Base-by-base conservation (phyloP, 2,329 filamentous ascomycete genomes). In the Fusarium nurragi region DNA sequence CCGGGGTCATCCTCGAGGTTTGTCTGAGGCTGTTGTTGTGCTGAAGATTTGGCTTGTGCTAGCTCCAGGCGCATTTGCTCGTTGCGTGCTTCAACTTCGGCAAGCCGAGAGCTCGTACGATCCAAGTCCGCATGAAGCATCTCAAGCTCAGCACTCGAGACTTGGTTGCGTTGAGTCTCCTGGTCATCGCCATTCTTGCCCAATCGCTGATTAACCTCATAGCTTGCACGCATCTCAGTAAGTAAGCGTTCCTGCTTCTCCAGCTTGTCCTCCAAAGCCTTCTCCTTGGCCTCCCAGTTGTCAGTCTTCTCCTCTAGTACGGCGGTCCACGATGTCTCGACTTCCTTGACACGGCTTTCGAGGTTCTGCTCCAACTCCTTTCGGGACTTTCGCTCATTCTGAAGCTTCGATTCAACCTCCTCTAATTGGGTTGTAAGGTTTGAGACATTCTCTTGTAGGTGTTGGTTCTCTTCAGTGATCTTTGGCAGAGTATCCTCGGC, bases 251-350 rank as follows among this genome's bases (percentile, higher is more conserved):
- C 95, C 75, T 99, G 94, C 70, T 90, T 96, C 76, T 97, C 94
- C 4, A 97, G 84, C 79, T 97, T 98, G 71, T 98, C 94, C 73
- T 97, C 93, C 59, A 97, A 79, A 25, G 87, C 88, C 79, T 91
- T 92, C 80, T 99, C 95, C 75, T 97, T 97, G 10, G 94, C 89
- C 51, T 91, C 89, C 95, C 95, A 99, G 74, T 99, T 99, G 76
- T 94, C 93, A 71, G 92, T 90, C 79, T 97, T 97, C 82, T 99
- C 95, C 54, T 91, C 89, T 47, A 99, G 77, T 6, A 97, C 94
- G 22, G 92, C 93, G 13, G 87, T 86, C 94, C 95, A 99, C 4
- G 93, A 95, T 14, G 87, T 81, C 78, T 98, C 93, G 3, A 98
- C 89, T 66, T 97, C 94, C 77, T 94, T 96, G 57, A 96, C 90